Evolutionary conservation across 768 basidiomycete genomes (phyloP), one percentile per base, ranked within the genome.

Genomic region (Pholiota conissans): DNA sequence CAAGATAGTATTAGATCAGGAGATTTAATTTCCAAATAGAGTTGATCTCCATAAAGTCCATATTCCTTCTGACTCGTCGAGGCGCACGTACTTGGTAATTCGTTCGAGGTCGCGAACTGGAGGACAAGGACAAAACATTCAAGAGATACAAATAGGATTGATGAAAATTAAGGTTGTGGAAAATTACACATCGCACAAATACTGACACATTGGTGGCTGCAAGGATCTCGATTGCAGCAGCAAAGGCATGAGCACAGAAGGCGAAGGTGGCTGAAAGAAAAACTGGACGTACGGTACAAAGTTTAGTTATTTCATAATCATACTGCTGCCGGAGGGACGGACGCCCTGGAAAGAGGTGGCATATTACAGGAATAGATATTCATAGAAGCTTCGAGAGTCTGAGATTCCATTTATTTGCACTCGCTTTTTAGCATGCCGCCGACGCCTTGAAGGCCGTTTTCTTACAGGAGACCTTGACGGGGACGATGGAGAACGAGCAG

Each of bases 381-480:
- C 67, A 57, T 72, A 72, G 45, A 72, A 72, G 39, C 64, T 64
- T 48, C 60, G 62, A 3, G 58, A 57, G 16, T 52, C 47, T 28
- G 56, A 57, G 14, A 63, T 22, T 11, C 58, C 63, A 52, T 63
- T 49, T 2, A 48, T 50, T 20, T 32, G n/a, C 14, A 56, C 30
- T 27, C 66, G 61, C 57, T 69, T 69, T 57, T 66, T 68, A 18
- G 40, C 57, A 10, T 62, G 57, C 26, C 56, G 45, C 9, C 67
- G 61, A 45, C 69, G 57, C 22, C 65, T 56, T 3, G 61, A 49
- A 32, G 59, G 64, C 18, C 71, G 62, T 52, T 72, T 62, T 49
- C 84, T 70, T 6, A 71, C 77, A 27, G 84, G 84, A 0, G 84
- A 86, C 26, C 82, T 74, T 3, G 82, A 83, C 11, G 81, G 84